These are phyloP conservation scores for Leccinum longicurvipes DNA, from an alignment of 768 basidiomycete species.

Conservation along the genomic window DNA sequence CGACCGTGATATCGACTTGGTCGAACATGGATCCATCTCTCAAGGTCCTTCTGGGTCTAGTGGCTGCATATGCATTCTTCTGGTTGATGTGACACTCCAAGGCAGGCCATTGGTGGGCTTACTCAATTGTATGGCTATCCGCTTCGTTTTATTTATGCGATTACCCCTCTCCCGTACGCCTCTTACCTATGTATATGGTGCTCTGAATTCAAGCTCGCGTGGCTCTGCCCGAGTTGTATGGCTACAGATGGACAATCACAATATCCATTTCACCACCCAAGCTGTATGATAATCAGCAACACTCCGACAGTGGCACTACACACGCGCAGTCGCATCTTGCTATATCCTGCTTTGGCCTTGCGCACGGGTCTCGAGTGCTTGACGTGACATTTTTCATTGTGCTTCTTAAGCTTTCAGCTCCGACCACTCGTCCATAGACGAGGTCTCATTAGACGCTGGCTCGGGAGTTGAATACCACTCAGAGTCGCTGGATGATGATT, in stretches of 20 bases:
- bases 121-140: not conserved
- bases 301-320: no score
- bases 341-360: no score
- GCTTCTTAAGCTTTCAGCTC: no score
- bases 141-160: not conserved
- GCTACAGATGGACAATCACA: not conserved
- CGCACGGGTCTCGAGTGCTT: no score
- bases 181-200: not conserved
- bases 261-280: no score
- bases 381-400: no score
- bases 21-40: slow-evolving; percentile 62
- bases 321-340: no score
- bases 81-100: slow-evolving; percentile 35
- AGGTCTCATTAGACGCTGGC: no score
- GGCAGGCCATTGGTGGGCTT: not conserved
- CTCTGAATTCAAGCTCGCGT: not conserved
- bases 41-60: slow-evolving; percentile 58
- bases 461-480: no score
- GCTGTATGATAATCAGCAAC: no score
- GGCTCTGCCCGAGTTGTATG: not conserved
- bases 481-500: no score
- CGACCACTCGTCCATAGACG: no score
- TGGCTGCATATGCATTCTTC: slow-evolving; percentile 61
- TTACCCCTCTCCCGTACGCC: not conserved
- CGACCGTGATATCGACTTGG: slow-evolving; percentile 36